phyloP scores from a whole-genome alignment of 805 yeast species.

The Candida krabiensis region DNA sequence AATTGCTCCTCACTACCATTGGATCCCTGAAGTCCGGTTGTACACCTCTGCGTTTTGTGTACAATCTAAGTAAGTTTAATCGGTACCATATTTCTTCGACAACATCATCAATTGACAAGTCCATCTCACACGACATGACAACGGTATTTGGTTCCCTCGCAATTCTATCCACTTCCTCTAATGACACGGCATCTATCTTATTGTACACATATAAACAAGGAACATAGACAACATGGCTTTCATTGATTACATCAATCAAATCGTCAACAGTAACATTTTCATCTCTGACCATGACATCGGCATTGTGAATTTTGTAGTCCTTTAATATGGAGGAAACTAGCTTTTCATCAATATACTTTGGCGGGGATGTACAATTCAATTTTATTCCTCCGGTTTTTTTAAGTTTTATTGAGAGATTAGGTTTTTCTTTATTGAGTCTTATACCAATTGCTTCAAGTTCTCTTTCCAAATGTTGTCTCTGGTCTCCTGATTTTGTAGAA shows the following conservation, averaged over 20 bases:
- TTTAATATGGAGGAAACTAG: constrained; percentile 73
- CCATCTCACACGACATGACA: constrained; percentile 90
- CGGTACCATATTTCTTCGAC: constrained; percentile 94
- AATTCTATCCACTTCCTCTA: constrained; percentile 89
- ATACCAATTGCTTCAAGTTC: constrained; percentile 95
- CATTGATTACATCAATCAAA: constrained; percentile 87
- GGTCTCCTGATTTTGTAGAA: constrained; percentile 92
- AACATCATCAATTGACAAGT: constrained; percentile 82
- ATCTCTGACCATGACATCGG: constrained; percentile 88
- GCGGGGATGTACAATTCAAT: constrained; percentile 76
- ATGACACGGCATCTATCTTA: constrained; percentile 91
- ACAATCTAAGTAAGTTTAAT: constrained; percentile 73
- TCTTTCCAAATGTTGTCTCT: constrained; percentile 78
- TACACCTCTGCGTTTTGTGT: constrained; percentile 84
- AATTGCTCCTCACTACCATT: constrained; percentile 78
- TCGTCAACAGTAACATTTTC: constrained; percentile 90
- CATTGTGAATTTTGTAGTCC: constrained; percentile 89
- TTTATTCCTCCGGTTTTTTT: constrained; percentile 93
- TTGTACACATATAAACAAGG: constrained; percentile 93
- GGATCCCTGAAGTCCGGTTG: constrained; percentile 85
- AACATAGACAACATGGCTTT: constrained; percentile 81
- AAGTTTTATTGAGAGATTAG: constrained; percentile 73
- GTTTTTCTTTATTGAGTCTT: constrained; percentile 76
- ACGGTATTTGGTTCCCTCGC: constrained; percentile 92
- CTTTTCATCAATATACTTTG: constrained; percentile 78